Conservation (phyloP, 352 stramenopile genomes). For the Phytophthora niederhauseri region DNA sequence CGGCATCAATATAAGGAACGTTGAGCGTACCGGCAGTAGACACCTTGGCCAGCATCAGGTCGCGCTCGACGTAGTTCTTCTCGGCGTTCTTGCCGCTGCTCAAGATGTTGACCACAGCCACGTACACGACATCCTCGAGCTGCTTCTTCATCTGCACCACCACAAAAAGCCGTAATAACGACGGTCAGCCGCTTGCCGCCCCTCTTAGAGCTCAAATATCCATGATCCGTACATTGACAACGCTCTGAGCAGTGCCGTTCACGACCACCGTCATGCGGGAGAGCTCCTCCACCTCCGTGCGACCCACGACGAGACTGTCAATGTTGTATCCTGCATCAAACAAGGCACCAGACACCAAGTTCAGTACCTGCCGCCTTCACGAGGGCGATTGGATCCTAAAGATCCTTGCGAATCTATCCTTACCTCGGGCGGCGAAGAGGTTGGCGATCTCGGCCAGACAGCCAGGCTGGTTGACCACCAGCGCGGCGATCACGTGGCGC, state of each 20-base stretch:
- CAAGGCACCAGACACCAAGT: constrained; percentile 5
- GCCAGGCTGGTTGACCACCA: constrained; percentile 87
- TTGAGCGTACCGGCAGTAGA: constrained; percentile 67
- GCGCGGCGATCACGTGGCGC: constrained; percentile 82
- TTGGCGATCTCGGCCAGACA: constrained; percentile 90
- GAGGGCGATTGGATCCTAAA: background rate
- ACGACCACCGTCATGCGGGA: constrained; percentile 89
- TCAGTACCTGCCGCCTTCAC: background rate
- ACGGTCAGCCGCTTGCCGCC: background rate
- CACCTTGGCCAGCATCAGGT: constrained; percentile 89
- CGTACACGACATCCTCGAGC: constrained; percentile 87
- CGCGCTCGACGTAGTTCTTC: constrained; percentile 88
- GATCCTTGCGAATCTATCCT: constrained; percentile 3
- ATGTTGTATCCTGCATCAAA: constrained; percentile 81
- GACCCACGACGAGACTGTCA: constrained; percentile 86
- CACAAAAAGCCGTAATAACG: constrained; percentile 9
- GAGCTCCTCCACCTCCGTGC: constrained; percentile 86
- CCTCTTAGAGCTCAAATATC: background rate
- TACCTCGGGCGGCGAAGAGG: constrained; percentile 79
- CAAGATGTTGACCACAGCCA: constrained; percentile 87
- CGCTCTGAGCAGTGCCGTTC: constrained; percentile 79
- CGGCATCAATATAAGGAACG: background rate
- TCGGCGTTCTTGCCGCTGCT: constrained; percentile 63
- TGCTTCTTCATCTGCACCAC: constrained; percentile 84
- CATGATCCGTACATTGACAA: constrained; percentile 61